Evolutionary conservation across 768 basidiomycete genomes (phyloP).

Genomic region (Mycena polygramma): DNA sequence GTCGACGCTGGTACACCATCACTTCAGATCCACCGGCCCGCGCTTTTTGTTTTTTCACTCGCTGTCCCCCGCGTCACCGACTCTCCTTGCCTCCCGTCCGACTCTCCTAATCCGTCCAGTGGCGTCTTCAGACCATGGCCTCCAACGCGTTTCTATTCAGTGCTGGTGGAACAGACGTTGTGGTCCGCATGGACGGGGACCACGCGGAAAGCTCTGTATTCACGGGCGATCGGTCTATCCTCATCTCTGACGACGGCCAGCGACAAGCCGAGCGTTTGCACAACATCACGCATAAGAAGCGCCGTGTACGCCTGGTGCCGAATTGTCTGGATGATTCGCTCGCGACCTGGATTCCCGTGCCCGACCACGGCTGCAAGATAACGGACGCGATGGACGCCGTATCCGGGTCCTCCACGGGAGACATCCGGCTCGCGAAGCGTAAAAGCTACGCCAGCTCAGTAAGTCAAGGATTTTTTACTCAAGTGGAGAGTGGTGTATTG

Average conservation of each 20-base stretch:
- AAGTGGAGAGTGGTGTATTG: too few species aligned
- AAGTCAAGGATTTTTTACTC: too few species aligned
- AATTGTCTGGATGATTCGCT: not conserved
- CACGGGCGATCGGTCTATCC: conserved; percentile 4
- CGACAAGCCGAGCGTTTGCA: not conserved
- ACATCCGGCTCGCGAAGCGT: not conserved
- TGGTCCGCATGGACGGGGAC: not conserved
- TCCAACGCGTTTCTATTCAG: too few species aligned
- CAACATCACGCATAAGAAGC: conserved; percentile 10
- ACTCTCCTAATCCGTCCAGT: too few species aligned
- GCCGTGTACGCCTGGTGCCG: not conserved
- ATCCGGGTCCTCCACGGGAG: not conserved
- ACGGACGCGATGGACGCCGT: not conserved
- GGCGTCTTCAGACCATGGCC: too few species aligned
- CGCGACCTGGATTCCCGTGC: conserved; percentile 3
- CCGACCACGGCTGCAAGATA: not conserved
- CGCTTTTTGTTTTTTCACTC: too few species aligned
- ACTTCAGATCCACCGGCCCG: too few species aligned
- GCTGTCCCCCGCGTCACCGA: too few species aligned
- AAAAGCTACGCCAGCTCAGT: conserved; percentile 14
- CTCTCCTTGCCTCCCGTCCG: too few species aligned
- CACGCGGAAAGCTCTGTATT: not conserved
- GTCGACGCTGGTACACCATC: too few species aligned
- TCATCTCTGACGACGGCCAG: conserved; percentile 5
- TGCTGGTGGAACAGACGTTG: not conserved